phyloP scores from a whole-genome alignment of 2,329 filamentous ascomycete genomes.

The Alternaria burnsii region DNA sequence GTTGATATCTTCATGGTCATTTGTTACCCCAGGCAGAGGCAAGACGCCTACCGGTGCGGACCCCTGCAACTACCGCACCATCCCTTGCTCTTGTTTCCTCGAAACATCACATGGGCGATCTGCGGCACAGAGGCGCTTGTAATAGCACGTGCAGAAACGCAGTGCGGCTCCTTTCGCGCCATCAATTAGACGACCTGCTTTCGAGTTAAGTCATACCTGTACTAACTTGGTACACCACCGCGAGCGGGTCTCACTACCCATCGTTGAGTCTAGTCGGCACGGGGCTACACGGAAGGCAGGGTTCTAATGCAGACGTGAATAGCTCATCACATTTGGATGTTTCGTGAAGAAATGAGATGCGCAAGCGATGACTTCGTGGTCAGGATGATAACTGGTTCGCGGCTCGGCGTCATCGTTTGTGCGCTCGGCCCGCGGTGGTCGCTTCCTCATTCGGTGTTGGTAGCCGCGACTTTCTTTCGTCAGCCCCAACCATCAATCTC shows the following conservation, averaged over 20 bases:
- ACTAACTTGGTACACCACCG: neutral
- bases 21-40: constrained; percentile 33
- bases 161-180: constrained; percentile 39
- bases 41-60: constrained; percentile 27
- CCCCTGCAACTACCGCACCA: constrained; percentile 18
- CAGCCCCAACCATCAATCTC: constrained; percentile 35
- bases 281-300: constrained; percentile 20
- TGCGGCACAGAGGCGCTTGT: constrained; percentile 36
- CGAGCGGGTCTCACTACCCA: constrained; percentile 9
- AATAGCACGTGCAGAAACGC: constrained; percentile 39
- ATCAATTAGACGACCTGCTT: constrained; percentile 8
- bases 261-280: constrained; percentile 18
- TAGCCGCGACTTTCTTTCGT: constrained; percentile 29
- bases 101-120: constrained; percentile 27
- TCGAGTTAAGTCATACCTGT: neutral
- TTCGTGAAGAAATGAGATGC: constrained; percentile 25
- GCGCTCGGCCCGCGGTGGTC: constrained; percentile 29
- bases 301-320: constrained; percentile 26
- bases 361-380: constrained; percentile 20
- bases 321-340: constrained; percentile 28
- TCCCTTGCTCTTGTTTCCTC: constrained; percentile 23
- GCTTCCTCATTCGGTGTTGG: constrained; percentile 30
- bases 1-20: constrained; percentile 30
- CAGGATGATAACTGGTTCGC: constrained; percentile 26
- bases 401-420: constrained; percentile 25